Conservation (phyloP, 306 rosid species). For the Parietaria judaica region DNA sequence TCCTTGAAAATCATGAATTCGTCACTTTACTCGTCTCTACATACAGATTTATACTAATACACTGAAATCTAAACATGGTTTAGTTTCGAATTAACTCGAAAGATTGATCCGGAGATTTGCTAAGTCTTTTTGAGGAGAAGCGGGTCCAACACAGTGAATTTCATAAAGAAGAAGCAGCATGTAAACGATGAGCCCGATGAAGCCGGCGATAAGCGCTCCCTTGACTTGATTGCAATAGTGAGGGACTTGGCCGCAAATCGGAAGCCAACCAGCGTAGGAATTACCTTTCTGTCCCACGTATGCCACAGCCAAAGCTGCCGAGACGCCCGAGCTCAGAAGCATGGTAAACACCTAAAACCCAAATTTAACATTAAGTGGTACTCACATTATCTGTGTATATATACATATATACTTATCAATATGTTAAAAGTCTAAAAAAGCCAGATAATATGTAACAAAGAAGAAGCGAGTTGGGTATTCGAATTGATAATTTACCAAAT, state of each 20-base stretch:
- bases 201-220: constrained; percentile 29
- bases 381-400: not conserved
- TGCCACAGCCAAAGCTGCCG: constrained; percentile 45
- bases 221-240: constrained; percentile 40
- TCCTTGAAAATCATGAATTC: too few species aligned
- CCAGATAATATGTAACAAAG: not conserved
- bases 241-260: constrained; percentile 53
- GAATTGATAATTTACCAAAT: constrained; percentile 1
- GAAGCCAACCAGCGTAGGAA: constrained; percentile 46
- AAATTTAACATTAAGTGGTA: not conserved
- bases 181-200: constrained; percentile 28
- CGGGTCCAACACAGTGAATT: constrained; percentile 14
- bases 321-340: constrained; percentile 39
- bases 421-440: not conserved
- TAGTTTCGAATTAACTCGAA: too few species aligned
- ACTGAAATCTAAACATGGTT: too few species aligned
- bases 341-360: constrained; percentile 38
- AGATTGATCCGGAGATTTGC: too few species aligned
- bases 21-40: too few species aligned
- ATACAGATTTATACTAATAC: too few species aligned
- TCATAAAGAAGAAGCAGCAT: constrained; percentile 25
- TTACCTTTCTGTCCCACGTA: constrained; percentile 55
- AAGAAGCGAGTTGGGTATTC: not conserved
- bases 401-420: not conserved
- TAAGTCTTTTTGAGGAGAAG: constrained; percentile 25